Base-by-base conservation (phyloP, 2,329 filamentous ascomycete species). In the Aureobasidium sp. region DNA sequence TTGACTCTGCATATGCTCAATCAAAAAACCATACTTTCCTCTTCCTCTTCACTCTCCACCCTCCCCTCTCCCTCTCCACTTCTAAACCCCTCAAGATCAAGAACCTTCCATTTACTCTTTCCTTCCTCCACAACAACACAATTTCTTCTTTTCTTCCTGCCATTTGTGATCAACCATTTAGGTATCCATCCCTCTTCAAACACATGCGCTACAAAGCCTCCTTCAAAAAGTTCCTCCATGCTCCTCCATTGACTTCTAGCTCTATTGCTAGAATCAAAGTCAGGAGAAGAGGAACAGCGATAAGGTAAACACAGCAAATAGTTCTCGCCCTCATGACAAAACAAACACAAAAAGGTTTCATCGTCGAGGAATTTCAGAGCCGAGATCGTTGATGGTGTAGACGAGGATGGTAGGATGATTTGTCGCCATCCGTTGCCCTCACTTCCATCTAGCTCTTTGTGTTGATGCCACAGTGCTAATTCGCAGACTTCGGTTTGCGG, bases 141-240 rank as follows among this genome's bases (percentile, higher is more conserved):
- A 41, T 51, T 59, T 25, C n/a, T 45, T 21, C 54, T 42, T 10
- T 41, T 41, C 14, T 30, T 41, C 21, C 8, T 42, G 1, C 45
- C 54, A 34, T 50, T 59, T 5, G 47, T 54, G 2, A 51, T 21
- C 8, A 62, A 6, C 4, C 27, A 32, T 16, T 16, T 25, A 2
- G 61, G 61, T 2, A 54, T n/a, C 30, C 48, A 62, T 10, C 30
- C 37, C 3, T 47, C 16, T 48, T 59, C 41, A 32, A 62, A 62
- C 9, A 10, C 37, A 10, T 53, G n/a, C 5, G 54, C 51, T 32
- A 53, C 21, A 25, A 6, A 29, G 3, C 25, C 30, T 16, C 25
- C 25, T 9, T 29, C 21, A 21, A 21, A 14, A 14, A 53, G 7
- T 11, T 50, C 60, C 6, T 36, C 14, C 14, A 61, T 27, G 8